Evolutionary conservation across 2,329 filamentous ascomycete species (phyloP).

Genomic region (Verticillium tricorpus): DNA sequence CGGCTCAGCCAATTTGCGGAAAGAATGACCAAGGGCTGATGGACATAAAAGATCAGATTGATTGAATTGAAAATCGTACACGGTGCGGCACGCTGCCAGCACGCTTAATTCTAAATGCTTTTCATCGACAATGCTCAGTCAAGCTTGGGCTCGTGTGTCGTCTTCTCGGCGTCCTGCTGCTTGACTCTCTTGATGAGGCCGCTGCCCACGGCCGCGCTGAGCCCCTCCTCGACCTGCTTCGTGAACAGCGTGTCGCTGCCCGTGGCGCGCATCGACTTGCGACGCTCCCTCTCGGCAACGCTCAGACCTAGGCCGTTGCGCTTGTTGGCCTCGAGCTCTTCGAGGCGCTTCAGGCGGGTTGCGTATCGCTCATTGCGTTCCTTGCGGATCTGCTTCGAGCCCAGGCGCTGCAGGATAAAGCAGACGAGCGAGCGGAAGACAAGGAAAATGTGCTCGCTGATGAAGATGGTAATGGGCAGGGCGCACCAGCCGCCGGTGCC

Average conservation of each 20-base stretch:
- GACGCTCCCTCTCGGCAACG: slow-evolving; percentile 30
- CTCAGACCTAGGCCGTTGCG: slow-evolving; percentile 24
- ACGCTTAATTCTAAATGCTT: neutral
- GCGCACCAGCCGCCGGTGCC: slow-evolving; percentile 57
- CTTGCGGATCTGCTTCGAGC: slow-evolving; percentile 34
- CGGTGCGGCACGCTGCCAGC: too few relatives aligned
- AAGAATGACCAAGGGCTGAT: too few relatives aligned
- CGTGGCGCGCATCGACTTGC: slow-evolving; percentile 28
- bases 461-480: slow-evolving; percentile 65
- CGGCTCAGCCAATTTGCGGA: too few relatives aligned
- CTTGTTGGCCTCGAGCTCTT: slow-evolving; percentile 35
- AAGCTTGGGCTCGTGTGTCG: slow-evolving; percentile 5
- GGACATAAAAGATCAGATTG: too few relatives aligned
- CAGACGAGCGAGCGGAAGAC: slow-evolving; percentile 43
- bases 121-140: neutral
- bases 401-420: slow-evolving; percentile 29
- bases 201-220: slow-evolving; percentile 27
- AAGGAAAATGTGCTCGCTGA: slow-evolving; percentile 69
- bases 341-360: slow-evolving; percentile 28
- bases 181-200: slow-evolving; percentile 27
- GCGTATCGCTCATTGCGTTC: slow-evolving; percentile 35
- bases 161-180: neutral
- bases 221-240: slow-evolving; percentile 34
- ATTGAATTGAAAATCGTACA: too few relatives aligned
- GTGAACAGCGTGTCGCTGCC: slow-evolving; percentile 34